These are phyloP conservation scores for Komagataella kurtzmanii DNA, from an alignment of 805 yeast species.

Conservation along the genomic window DNA sequence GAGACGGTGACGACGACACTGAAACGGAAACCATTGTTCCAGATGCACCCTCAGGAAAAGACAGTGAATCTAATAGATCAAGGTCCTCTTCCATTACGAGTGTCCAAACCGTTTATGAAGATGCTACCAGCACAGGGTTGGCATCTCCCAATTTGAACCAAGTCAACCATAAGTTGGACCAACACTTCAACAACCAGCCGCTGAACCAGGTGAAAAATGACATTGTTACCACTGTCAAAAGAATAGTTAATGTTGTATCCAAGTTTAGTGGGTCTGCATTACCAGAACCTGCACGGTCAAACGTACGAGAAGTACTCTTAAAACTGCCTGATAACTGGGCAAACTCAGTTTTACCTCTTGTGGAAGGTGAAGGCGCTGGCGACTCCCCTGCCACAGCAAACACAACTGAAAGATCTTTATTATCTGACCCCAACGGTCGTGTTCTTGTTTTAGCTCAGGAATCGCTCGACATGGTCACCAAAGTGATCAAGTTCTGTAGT, in stretches of 20 bases:
- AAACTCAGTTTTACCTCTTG: constrained; percentile 8
- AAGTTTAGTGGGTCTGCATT: constrained; percentile 67
- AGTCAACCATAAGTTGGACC: neutral
- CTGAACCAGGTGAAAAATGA: constrained; percentile 57
- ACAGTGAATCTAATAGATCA: constrained; percentile 2
- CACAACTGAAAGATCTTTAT: constrained; percentile 14
- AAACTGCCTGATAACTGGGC: constrained; percentile 70
- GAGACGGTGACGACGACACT: constrained; percentile 4
- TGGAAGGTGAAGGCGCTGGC: constrained; percentile 8
- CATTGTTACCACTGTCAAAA: constrained; percentile 78
- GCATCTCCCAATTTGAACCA: neutral
- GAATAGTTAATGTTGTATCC: constrained; percentile 75
- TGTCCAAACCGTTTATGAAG: constrained; percentile 5
- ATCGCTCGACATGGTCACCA: constrained; percentile 74
- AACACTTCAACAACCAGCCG: constrained; percentile 9
- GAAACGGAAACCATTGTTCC: constrained; percentile 1
- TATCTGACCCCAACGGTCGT: constrained; percentile 44
- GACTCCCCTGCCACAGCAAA: constrained; percentile 4
- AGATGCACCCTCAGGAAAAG: neutral
- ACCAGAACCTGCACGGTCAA: constrained; percentile 67
- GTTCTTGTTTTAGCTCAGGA: constrained; percentile 79
- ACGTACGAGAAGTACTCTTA: constrained; percentile 68
- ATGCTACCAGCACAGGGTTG: constrained; percentile 3
- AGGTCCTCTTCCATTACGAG: constrained; percentile 6
- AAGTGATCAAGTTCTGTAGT: constrained; percentile 73